Percentiles rank a stretch among this genome's conserved stretches.
Evolutionary conservation across 2,329 filamentous ascomycete species (phyloP).

Genomic region (Venturiaceae sp.): DNA sequence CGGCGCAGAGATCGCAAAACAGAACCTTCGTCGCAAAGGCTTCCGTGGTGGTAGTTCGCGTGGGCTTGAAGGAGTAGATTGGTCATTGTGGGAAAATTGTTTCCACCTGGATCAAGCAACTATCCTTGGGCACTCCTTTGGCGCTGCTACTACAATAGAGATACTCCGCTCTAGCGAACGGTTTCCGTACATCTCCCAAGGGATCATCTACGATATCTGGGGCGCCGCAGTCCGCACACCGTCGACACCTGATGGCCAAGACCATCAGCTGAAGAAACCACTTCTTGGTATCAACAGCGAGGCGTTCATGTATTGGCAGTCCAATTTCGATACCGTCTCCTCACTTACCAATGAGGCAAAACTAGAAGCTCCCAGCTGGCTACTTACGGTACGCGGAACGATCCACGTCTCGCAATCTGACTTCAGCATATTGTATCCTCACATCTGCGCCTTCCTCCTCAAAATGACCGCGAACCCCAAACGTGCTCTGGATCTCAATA

Average conservation of each 20-base stretch:
- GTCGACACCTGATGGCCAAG: conserved; percentile 25
- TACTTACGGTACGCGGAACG: conserved; percentile 44
- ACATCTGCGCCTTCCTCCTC: conserved; percentile 46
- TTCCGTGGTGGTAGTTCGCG: conserved; percentile 49
- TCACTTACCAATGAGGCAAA: conserved; percentile 46
- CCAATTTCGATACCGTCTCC: conserved; percentile 50
- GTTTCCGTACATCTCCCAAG: conserved; percentile 50
- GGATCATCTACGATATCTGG: conserved; percentile 59
- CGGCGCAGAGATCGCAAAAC: conserved; percentile 39
- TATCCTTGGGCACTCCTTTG: conserved; percentile 57
- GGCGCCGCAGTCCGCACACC: conserved; percentile 37
- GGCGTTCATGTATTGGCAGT: conserved; percentile 61
- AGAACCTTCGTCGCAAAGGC: conserved; percentile 49
- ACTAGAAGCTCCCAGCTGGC: conserved; percentile 28
- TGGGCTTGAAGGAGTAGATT: conserved; percentile 47
- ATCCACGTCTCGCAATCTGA: conserved; percentile 59
- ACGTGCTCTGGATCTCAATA: conserved; percentile 53
- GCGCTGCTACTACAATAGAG: conserved; percentile 54
- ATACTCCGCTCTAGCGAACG: conserved; percentile 44
- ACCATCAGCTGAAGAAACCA: conserved; percentile 40
- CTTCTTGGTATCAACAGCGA: conserved; percentile 57
- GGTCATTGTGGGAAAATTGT: conserved; percentile 46
- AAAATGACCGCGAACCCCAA: conserved; percentile 56
- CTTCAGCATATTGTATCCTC: conserved; percentile 55
- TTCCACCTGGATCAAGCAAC: conserved; percentile 50